Evolutionary conservation across 176 grass and related monocot species (phyloP).

Genomic region (Hordeum marinum): DNA sequence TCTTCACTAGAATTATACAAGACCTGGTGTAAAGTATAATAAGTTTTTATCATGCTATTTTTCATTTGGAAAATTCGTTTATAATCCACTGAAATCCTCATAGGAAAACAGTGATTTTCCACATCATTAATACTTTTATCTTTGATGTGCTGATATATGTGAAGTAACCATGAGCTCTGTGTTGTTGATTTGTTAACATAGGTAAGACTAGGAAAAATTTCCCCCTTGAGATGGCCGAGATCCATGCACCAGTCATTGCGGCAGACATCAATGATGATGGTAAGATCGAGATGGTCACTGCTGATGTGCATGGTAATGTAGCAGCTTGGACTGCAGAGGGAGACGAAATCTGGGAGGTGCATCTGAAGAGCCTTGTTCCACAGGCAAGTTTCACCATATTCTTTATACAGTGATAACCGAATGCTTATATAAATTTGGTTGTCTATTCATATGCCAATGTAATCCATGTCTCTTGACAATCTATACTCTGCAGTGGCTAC

Average conservation of each 20-base stretch:
- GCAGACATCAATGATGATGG: constrained; percentile 98
- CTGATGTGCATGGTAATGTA: constrained; percentile 88
- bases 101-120: not conserved
- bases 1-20: constrained; percentile 8
- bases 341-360: constrained; percentile 93
- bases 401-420: constrained; percentile 5
- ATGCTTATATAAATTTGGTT: not conserved
- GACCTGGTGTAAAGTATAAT: constrained; percentile 15
- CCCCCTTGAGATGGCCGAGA: constrained; percentile 92
- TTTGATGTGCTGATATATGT: constrained; percentile 2
- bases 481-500: not conserved
- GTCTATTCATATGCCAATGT: not conserved
- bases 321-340: constrained; percentile 92
- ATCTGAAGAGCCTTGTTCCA: constrained; percentile 91
- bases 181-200: constrained; percentile 33
- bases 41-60: constrained; percentile 8
- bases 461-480: not conserved
- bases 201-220: constrained; percentile 86
- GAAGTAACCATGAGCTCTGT: not conserved
- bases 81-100: not conserved
- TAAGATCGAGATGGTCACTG: constrained; percentile 88
- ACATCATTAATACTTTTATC: not conserved
- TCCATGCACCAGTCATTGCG: constrained; percentile 80
- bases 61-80: not conserved
- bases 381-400: constrained; percentile 47